These are phyloP conservation scores for Scleroderma citrinum DNA, from an alignment of 768 basidiomycete species.

Conservation along the genomic window DNA sequence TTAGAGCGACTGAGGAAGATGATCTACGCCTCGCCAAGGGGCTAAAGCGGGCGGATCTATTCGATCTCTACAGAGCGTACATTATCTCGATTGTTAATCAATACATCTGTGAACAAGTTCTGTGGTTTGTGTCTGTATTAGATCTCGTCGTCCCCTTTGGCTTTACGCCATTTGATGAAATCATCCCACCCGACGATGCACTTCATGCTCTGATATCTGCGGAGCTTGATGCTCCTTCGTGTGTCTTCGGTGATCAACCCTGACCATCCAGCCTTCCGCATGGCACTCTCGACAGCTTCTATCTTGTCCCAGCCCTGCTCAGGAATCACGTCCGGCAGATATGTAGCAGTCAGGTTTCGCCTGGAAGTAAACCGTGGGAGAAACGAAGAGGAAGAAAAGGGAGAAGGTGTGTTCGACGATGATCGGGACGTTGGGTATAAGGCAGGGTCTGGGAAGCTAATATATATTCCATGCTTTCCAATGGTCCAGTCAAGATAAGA, in stretches of 20 bases:
- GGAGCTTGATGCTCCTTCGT: constrained; percentile 66
- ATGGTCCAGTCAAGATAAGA: constrained; percentile 92
- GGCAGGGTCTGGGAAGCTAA: constrained; percentile 80
- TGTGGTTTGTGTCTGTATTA: constrained; percentile 8
- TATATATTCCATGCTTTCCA: constrained; percentile 88
- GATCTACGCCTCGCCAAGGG: constrained; percentile 22
- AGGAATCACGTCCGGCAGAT: constrained; percentile 86
- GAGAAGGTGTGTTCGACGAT: constrained; percentile 63
- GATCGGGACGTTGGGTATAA: constrained; percentile 41
- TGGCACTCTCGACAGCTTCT: constrained; percentile 86
- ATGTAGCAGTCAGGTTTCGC: constrained; percentile 76
- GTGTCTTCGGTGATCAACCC: constrained; percentile 79
- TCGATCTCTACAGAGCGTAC: neutral
- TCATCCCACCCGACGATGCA: constrained; percentile 69
- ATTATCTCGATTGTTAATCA: constrained; percentile 5
- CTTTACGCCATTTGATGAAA: constrained; percentile 67
- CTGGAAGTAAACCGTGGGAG: constrained; percentile 50
- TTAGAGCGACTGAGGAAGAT: constrained; percentile 38
- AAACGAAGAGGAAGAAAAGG: constrained; percentile 58
- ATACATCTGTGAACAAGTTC: constrained; percentile 8
- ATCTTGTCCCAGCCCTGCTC: constrained; percentile 93
- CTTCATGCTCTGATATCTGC: constrained; percentile 76
- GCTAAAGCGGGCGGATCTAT: constrained; percentile 1
- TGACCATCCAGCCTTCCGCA: constrained; percentile 89
- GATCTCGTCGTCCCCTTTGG: constrained; percentile 35